phyloP scores from a whole-genome alignment of 2,329 filamentous ascomycete genomes.

The Nemania bipapillata region DNA sequence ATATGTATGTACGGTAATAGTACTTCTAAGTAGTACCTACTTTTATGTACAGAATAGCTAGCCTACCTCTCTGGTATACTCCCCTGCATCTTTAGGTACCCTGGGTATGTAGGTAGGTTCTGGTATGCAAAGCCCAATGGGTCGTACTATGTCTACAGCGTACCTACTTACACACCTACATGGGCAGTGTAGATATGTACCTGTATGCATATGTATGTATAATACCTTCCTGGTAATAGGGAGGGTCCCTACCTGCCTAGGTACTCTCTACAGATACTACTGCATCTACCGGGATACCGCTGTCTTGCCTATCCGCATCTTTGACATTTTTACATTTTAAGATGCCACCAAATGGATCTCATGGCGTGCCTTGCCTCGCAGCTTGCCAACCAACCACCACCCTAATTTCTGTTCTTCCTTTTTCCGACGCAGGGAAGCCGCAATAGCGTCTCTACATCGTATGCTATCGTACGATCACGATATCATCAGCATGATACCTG shows the following conservation, averaged over 20 bases:
- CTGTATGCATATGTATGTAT: too few relatives aligned
- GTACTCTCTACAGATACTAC: not conserved
- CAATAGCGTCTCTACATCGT: conserved; percentile 15
- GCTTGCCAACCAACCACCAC: conserved; percentile 10
- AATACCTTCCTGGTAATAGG: too few relatives aligned
- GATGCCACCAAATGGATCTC: conserved; percentile 13
- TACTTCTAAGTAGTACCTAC: too few relatives aligned
- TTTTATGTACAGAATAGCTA: too few relatives aligned
- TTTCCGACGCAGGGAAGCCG: conserved; percentile 14
- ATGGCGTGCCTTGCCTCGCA: conserved; percentile 8
- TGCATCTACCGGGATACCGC: conserved; percentile 14
- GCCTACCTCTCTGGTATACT: not conserved
- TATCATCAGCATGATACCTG: conserved; percentile 23
- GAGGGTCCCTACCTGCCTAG: too few relatives aligned
- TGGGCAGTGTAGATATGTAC: too few relatives aligned
- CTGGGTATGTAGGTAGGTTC: not conserved
- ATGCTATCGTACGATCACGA: conserved; percentile 35
- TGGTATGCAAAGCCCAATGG: conserved; percentile 3
- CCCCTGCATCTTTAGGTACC: not conserved
- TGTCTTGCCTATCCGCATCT: not conserved
- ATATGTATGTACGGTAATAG: not conserved
- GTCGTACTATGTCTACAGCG: not conserved
- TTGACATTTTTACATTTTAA: conserved; percentile 5
- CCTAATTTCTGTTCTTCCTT: not conserved
- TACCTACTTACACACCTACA: too few relatives aligned